A percentile compares a stretch with the other conserved stretches of the same genome.
phyloP scores from a whole-genome alignment of 345 rosid species.

The Cardamine chenopodiifolia region DNA sequence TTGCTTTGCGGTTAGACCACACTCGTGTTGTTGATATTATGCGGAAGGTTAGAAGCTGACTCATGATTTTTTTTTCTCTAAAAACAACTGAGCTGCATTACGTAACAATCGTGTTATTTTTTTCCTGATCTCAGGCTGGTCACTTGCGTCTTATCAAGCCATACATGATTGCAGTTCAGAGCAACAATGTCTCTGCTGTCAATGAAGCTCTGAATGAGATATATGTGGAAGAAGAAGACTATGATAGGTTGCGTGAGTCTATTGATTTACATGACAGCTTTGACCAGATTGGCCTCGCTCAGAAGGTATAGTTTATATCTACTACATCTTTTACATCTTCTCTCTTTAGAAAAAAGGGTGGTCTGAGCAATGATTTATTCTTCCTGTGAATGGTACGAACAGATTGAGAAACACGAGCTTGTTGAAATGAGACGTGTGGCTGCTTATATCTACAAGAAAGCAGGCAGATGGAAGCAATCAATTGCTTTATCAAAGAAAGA shows the following conservation, averaged over 20 bases:
- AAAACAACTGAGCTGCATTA: background rate
- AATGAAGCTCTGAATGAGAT: slow-evolving; percentile 94
- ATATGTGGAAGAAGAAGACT: slow-evolving; percentile 94
- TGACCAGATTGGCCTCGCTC: slow-evolving; percentile 92
- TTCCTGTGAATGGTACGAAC: slow-evolving; percentile 34
- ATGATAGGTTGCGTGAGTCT: slow-evolving; percentile 90
- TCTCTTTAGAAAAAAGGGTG: background rate
- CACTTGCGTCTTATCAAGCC: slow-evolving; percentile 93
- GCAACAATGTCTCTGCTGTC: slow-evolving; percentile 90
- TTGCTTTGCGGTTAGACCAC: slow-evolving; percentile 92
- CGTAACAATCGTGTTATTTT: background rate
- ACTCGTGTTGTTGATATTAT: slow-evolving; percentile 96
- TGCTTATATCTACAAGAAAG: slow-evolving; percentile 97
- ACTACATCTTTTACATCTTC: background rate
- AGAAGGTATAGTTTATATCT: slow-evolving; percentile 55
- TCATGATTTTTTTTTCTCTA: background rate
- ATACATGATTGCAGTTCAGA: slow-evolving; percentile 95
- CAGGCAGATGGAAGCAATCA: slow-evolving; percentile 98
- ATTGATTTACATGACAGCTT: slow-evolving; percentile 90
- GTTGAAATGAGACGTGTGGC: slow-evolving; percentile 99
- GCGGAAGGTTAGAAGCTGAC: slow-evolving; percentile 67
- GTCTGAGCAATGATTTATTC: background rate
- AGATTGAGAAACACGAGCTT: slow-evolving; percentile 99
- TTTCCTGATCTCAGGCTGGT: slow-evolving; percentile 68
- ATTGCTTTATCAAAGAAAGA: slow-evolving; percentile 97